A percentile compares a stretch with the other conserved stretches of the same genome.
Evolutionary conservation across 345 rosid genomes (phyloP).

Genomic region (Microcos paniculata): DNA sequence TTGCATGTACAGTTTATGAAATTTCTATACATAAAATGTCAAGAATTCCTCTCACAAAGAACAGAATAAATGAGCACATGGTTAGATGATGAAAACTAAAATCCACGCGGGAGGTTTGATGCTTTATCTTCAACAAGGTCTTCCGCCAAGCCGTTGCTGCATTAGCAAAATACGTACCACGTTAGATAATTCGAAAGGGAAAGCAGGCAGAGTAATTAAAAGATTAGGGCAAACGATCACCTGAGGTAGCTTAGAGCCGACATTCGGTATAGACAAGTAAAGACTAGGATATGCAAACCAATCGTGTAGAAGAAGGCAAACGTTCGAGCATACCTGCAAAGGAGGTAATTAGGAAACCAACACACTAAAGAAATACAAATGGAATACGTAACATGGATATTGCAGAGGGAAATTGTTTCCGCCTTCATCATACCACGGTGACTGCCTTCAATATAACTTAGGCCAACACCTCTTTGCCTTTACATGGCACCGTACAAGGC

Average conservation of each 20-base stretch:
- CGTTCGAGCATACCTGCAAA: constrained; percentile 81
- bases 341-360: neutral
- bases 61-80: neutral
- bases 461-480: neutral
- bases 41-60: neutral
- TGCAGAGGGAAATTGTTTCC: neutral
- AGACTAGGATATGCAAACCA: constrained; percentile 81
- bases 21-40: constrained; percentile 10
- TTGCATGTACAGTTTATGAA: constrained; percentile 22
- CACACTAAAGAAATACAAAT: neutral
- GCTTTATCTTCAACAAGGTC: constrained; percentile 44
- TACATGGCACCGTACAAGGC: neutral
- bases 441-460: neutral
- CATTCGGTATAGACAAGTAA: constrained; percentile 94
- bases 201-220: neutral
- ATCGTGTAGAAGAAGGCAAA: constrained; percentile 95
- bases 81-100: constrained; percentile 27
- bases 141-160: constrained; percentile 79
- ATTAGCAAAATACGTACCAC: neutral
- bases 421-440: neutral
- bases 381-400: neutral
- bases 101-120: constrained; percentile 67
- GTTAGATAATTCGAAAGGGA: neutral
- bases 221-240: constrained; percentile 32
- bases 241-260: constrained; percentile 88